A percentile compares a stretch with the other conserved stretches of the same genome.
Conservation (phyloP, 148 eudicot species). For the Cornus suecica region DNA sequence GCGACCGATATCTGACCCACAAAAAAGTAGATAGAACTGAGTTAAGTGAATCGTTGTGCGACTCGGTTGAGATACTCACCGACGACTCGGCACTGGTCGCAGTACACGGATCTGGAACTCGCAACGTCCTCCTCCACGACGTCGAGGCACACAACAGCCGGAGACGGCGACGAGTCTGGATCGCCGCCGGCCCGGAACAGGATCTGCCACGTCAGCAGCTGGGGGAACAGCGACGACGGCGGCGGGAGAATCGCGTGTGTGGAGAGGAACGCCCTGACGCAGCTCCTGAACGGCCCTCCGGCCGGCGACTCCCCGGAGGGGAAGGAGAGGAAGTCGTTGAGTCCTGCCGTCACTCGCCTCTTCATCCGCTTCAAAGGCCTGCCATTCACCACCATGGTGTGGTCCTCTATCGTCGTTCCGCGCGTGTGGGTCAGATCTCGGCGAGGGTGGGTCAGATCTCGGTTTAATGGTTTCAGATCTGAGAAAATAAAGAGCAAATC, state of each 20-base stretch:
- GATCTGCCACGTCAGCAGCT: slow-evolving; percentile 78
- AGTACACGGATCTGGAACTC: slow-evolving; percentile 76
- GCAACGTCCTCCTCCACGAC: slow-evolving; percentile 86
- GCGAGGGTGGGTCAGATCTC: slow-evolving; percentile 14
- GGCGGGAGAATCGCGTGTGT: slow-evolving; percentile 67
- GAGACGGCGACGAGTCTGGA: slow-evolving; percentile 26
- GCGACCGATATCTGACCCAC: slow-evolving; percentile 1
- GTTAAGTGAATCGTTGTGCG: not conserved
- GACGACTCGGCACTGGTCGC: slow-evolving; percentile 91
- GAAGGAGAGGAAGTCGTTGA: slow-evolving; percentile 60
- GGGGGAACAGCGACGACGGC: slow-evolving; percentile 57
- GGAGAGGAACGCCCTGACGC: slow-evolving; percentile 49
- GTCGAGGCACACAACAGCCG: slow-evolving; percentile 56
- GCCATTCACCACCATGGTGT: slow-evolving; percentile 73
- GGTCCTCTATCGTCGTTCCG: slow-evolving; percentile 1
- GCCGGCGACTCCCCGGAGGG: slow-evolving; percentile 30
- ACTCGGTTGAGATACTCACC: slow-evolving; percentile 65
- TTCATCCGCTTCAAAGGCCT: slow-evolving; percentile 73
- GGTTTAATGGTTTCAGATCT: not conserved
- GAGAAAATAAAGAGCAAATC: not conserved
- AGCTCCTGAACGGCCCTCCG: slow-evolving; percentile 51
- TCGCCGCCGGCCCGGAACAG: slow-evolving; percentile 54
- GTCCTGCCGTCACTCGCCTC: slow-evolving; percentile 80
- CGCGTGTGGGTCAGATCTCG: no score
- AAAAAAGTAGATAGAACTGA: not conserved